These are phyloP conservation scores for Spizellomyces sp. DNA, from an alignment of 192 early-diverging fungal species.

Conservation along the genomic window DNA sequence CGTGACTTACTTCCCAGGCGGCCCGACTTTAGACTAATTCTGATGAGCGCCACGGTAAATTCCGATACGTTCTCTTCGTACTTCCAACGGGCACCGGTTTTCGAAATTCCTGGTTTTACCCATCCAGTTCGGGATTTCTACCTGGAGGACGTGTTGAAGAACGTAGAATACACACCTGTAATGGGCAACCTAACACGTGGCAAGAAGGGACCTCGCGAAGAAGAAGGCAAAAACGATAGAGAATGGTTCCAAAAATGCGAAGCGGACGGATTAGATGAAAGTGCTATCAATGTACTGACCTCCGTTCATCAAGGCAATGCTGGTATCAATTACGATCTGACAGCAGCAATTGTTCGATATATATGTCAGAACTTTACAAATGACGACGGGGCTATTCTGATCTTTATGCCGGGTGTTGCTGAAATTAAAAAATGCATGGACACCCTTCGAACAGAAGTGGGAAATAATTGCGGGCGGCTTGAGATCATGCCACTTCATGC, in stretches of 20 bases:
- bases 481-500: slow-evolving; percentile 66
- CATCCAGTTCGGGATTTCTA: slow-evolving; percentile 56
- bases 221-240: slow-evolving; percentile 10
- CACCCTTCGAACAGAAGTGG: slow-evolving; percentile 35
- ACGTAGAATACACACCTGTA: slow-evolving; percentile 36
- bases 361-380: slow-evolving; percentile 35
- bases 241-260: neutral
- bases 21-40: slow-evolving; percentile 57
- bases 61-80: slow-evolving; percentile 52
- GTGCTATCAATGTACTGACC: neutral
- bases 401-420: slow-evolving; percentile 66
- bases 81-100: slow-evolving; percentile 45
- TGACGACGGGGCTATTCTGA: slow-evolving; percentile 66
- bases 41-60: slow-evolving; percentile 79
- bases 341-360: slow-evolving; percentile 45
- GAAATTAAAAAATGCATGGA: slow-evolving; percentile 70
- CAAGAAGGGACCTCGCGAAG: slow-evolving; percentile 10
- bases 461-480: slow-evolving; percentile 2
- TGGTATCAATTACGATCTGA: slow-evolving; percentile 27
- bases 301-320: neutral
- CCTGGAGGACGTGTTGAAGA: slow-evolving; percentile 69
- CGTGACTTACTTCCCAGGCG: slow-evolving; percentile 55
- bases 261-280: slow-evolving; percentile 2
- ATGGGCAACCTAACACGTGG: neutral
- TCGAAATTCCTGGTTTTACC: slow-evolving; percentile 63